Base-by-base conservation (phyloP, 2,329 filamentous ascomycete genomes). In the Neoscytalidium dimidiatum region DNA sequence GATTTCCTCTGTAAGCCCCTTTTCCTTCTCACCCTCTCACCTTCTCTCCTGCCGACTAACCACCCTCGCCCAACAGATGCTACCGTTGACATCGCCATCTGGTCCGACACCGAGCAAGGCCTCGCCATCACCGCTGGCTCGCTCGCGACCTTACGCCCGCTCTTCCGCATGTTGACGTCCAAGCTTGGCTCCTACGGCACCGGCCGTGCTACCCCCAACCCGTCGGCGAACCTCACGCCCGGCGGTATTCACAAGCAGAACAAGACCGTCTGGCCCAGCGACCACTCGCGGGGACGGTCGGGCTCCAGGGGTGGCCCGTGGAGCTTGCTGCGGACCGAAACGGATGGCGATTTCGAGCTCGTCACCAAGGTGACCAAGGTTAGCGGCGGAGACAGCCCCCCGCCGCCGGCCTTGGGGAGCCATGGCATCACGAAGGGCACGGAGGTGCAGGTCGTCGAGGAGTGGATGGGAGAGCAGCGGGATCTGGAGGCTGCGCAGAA, bases 1-100 rank as follows among this genome's bases (percentile, higher is more conserved):
- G 75, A 77, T 61, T 77, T 77, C 66, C 73, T 77, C 26, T 77
- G 67, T 68, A 66, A 61, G 66, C 57, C 9, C 11, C 3, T 5
- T 5, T 11, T 13, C 19, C 13, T 13, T 17, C 8, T 7, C 9
- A 4, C 6, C 28, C 11, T 23, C 2, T 5, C 28, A 9, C 8
- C n/a, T 14, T 9, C 23, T 2, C 9, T 29, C n/a, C 21, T 11
- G 46, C n/a, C 19, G 29, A 43, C 13, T 21, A n/a, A 19, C 11
- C 14, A 14, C 11, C 9, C 19, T 21, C 28, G 17, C 3, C 31
- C 9, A 19, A 23, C 41, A 64, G 62, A 21, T 8, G 51, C 62
- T 8, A 77, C 75, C 11, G 66, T 76, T 43, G 74, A 77, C 51
- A 75, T 77, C 31, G 75, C 75, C 11, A 76, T 77, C 51, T 77